Percentiles rank a stretch among this genome's conserved stretches.
Evolutionary conservation across 148 eudicot genomes (phyloP).

Genomic region (Cornus kousa): DNA sequence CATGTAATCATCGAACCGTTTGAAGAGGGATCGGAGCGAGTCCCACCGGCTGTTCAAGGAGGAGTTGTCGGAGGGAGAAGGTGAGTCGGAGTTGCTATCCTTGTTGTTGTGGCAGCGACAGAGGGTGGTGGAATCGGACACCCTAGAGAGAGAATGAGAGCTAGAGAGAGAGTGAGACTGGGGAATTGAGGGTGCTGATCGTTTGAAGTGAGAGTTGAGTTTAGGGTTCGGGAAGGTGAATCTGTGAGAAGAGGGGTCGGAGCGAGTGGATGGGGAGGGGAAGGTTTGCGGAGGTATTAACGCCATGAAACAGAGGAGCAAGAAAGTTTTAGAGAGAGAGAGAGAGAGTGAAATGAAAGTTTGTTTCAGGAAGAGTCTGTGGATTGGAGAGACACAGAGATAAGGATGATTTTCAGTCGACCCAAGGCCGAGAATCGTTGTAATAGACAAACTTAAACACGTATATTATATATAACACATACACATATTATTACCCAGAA

Average conservation of each 20-base stretch:
- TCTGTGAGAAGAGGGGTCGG: constrained; percentile 36
- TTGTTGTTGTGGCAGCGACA: constrained; percentile 40
- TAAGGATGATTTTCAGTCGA: not conserved
- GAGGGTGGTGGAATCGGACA: constrained; percentile 28
- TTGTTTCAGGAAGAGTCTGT: not conserved
- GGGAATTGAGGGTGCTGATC: constrained; percentile 17
- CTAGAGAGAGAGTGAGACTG: constrained; percentile 14
- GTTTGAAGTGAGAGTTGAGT: constrained; percentile 16
- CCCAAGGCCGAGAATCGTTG: not conserved
- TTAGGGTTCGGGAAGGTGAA: constrained; percentile 32
- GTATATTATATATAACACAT: too few species aligned
- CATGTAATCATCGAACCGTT: constrained; percentile 46
- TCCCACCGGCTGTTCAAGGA: constrained; percentile 39
- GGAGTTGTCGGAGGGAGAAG: constrained; percentile 20
- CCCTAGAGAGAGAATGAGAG: constrained; percentile 16
- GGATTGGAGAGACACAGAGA: not conserved
- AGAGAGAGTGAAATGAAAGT: not conserved
- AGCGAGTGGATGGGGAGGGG: constrained; percentile 37
- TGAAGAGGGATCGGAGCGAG: constrained; percentile 29
- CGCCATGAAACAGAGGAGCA: constrained; percentile 42
- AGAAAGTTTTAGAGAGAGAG: not conserved
- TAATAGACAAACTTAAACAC: not conserved
- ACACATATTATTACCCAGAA: too few species aligned
- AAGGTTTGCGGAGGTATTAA: constrained; percentile 52
- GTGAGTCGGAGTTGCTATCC: constrained; percentile 16